Percentiles rank a stretch among this genome's conserved stretches.
Conservation (phyloP, 176 grass and related monocot species). For the Puya raimondii region DNA sequence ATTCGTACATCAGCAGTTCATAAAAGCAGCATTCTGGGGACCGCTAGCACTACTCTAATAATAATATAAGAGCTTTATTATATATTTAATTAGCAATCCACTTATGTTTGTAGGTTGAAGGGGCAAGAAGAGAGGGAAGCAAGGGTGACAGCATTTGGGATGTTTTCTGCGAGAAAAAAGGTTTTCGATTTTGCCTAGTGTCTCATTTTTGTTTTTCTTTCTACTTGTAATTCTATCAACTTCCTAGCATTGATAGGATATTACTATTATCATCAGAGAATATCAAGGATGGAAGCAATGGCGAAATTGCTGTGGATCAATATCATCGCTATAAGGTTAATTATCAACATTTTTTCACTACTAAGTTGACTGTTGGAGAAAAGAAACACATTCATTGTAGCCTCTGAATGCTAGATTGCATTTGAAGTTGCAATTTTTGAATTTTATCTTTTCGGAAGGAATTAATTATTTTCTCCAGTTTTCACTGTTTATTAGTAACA, state of each 20-base stretch:
- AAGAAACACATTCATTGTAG: neutral
- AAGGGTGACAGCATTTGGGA: slow-evolving; percentile 96
- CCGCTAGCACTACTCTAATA: too few species aligned
- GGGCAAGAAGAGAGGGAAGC: slow-evolving; percentile 69
- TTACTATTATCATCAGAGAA: slow-evolving; percentile 48
- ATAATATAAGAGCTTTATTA: neutral
- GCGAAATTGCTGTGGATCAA: slow-evolving; percentile 86
- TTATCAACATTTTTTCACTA: neutral
- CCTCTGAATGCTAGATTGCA: too few species aligned
- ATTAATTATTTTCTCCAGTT: too few species aligned
- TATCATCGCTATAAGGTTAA: slow-evolving; percentile 94
- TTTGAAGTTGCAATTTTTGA: too few species aligned
- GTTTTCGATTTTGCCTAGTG: slow-evolving; percentile 17
- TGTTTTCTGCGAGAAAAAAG: slow-evolving; percentile 76
- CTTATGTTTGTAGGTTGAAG: slow-evolving; percentile 57
- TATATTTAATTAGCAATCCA: neutral
- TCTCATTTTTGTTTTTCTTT: neutral
- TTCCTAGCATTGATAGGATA: slow-evolving; percentile 2
- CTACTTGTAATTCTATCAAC: neutral
- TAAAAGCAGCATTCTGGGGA: too few species aligned
- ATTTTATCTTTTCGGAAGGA: too few species aligned
- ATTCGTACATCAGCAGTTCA: too few species aligned
- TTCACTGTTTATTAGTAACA: too few species aligned
- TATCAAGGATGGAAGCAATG: slow-evolving; percentile 56
- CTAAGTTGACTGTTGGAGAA: slow-evolving; percentile 2